Percentiles rank a stretch among this genome's conserved stretches.
phyloP scores from a whole-genome alignment of 257 asterid species.

The Capsicum chinense region DNA sequence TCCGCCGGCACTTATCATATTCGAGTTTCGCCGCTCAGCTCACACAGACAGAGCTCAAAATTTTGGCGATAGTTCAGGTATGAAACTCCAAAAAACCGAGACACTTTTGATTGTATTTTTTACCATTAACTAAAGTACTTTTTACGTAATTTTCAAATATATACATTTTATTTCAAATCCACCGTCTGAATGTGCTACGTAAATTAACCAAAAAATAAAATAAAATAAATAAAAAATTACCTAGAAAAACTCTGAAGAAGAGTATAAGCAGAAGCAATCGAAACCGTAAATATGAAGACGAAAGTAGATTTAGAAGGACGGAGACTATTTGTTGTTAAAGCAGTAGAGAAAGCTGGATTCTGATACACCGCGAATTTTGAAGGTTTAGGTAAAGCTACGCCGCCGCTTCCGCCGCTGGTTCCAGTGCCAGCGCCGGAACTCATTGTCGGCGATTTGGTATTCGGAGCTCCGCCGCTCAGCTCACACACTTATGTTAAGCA shows the following conservation, averaged over 20 bases:
- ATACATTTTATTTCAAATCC: too few species aligned
- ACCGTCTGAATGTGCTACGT: too few species aligned
- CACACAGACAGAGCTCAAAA: too few species aligned
- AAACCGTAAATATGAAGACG: conserved; percentile 55
- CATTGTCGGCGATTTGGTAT: background rate
- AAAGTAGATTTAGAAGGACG: conserved; percentile 66
- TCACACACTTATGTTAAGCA: background rate
- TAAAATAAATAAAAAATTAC: conserved; percentile 37
- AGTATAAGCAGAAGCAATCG: conserved; percentile 54
- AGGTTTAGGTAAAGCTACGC: conserved; percentile 47
- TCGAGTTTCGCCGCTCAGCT: too few species aligned
- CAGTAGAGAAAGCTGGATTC: conserved; percentile 85
- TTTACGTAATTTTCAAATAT: too few species aligned
- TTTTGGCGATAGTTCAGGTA: too few species aligned
- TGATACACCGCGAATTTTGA: conserved; percentile 78
- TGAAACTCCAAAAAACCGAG: too few species aligned
- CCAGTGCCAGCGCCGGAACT: conserved; percentile 27
- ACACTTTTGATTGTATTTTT: too few species aligned
- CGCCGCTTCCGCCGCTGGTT: conserved; percentile 30
- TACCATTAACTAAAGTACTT: too few species aligned
- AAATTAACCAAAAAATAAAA: conserved; percentile 5
- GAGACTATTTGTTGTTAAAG: conserved; percentile 74
- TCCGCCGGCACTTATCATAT: too few species aligned
- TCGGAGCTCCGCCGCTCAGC: background rate
- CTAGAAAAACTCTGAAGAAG: conserved; percentile 48